Percentiles rank a stretch among this genome's conserved stretches.
Evolutionary conservation across 1,284 basidiomycete genomes (phyloP).

Genomic region (Heterobasidion occidentale): DNA sequence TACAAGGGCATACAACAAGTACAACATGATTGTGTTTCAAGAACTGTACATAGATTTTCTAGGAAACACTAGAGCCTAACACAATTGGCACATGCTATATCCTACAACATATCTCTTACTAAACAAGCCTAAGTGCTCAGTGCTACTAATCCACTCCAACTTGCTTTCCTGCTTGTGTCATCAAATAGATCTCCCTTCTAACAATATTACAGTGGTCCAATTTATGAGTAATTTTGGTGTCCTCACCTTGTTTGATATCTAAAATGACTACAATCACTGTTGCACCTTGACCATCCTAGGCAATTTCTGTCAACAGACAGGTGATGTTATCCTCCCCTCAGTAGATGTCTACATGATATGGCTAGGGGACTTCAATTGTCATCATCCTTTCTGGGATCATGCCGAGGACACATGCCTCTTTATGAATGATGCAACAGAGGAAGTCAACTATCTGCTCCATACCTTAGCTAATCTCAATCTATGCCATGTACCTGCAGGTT

Average conservation of each 20-base stretch:
- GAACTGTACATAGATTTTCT: neutral
- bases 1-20: neutral
- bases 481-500: too few species aligned
- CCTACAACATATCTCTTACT: neutral
- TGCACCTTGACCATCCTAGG: neutral
- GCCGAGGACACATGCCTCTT: slow-evolving; percentile 28
- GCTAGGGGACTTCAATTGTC: slow-evolving; percentile 42
- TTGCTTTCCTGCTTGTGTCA: too few species aligned
- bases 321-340: too few species aligned
- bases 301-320: neutral
- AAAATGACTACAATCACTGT: slow-evolving; percentile 1
- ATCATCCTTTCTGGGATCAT: slow-evolving; percentile 40
- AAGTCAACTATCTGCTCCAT: slow-evolving; percentile 16
- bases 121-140: neutral
- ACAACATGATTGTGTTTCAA: neutral
- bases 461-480: slow-evolving; percentile 13
- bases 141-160: too few species aligned
- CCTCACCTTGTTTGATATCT: neutral
- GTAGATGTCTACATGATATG: slow-evolving; percentile 19
- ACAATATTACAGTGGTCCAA: neutral
- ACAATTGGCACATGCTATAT: neutral
- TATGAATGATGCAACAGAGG: slow-evolving; percentile 10
- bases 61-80: neutral
- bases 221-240: neutral
- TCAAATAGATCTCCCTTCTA: too few species aligned